Conservation (phyloP, 1,284 basidiomycete species). For the Cryptococcus deneoformans region DNA sequence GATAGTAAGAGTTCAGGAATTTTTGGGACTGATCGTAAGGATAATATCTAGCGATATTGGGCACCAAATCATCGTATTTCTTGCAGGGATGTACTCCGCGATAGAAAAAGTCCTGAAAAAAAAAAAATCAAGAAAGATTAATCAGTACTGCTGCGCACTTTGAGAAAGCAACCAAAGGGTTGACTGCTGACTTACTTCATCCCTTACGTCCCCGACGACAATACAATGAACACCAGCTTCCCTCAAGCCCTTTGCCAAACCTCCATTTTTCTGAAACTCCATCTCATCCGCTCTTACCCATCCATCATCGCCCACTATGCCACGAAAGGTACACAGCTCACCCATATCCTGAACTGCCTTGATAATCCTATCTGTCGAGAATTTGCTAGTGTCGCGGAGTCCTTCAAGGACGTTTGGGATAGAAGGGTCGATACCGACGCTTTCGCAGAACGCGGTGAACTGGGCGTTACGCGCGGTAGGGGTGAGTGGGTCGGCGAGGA, state of each 20-base stretch:
- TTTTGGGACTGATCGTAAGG: slow-evolving; percentile 52
- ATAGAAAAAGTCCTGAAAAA: slow-evolving; percentile 57
- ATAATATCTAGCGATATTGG: slow-evolving; percentile 64
- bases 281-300: slow-evolving; percentile 57
- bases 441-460: slow-evolving; percentile 60
- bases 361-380: slow-evolving; percentile 57
- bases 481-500: slow-evolving; percentile 54
- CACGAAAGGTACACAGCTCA: slow-evolving; percentile 64
- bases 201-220: slow-evolving; percentile 61
- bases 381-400: slow-evolving; percentile 55
- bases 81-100: slow-evolving; percentile 62
- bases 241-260: slow-evolving; percentile 57
- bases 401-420: slow-evolving; percentile 54
- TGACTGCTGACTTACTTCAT: slow-evolving; percentile 58
- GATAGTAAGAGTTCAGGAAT: slow-evolving; percentile 54
- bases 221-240: slow-evolving; percentile 62
- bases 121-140: not conserved
- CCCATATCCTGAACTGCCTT: slow-evolving; percentile 55
- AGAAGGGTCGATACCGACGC: slow-evolving; percentile 58
- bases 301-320: slow-evolving; percentile 60
- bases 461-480: slow-evolving; percentile 59
- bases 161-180: not conserved
- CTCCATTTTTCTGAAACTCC: slow-evolving; percentile 64
- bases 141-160: not conserved
- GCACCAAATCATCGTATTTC: slow-evolving; percentile 54